A percentile compares a stretch with the other conserved stretches of the same genome.
These are phyloP conservation scores for Penicillium herquei DNA, from an alignment of 495 filamentous ascomycete species.

Conservation along the genomic window DNA sequence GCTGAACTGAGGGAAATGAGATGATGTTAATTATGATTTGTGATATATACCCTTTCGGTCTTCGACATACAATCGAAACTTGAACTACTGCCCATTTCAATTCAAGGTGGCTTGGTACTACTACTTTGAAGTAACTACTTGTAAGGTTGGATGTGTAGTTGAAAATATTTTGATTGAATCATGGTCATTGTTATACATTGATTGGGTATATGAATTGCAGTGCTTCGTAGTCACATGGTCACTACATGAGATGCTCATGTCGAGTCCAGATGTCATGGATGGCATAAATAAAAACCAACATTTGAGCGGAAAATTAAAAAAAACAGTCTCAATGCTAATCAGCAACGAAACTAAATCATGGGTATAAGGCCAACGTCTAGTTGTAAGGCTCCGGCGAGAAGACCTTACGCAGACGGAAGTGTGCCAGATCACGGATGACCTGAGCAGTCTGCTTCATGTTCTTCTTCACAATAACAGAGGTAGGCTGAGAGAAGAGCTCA, in stretches of 20 bases:
- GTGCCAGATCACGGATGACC: conserved; percentile 31
- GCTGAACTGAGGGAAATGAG: no score
- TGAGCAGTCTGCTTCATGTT: conserved; percentile 42
- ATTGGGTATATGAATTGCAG: conserved; percentile 19
- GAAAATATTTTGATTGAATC: not conserved
- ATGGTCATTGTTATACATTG: conserved; percentile 2
- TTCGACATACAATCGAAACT: no score
- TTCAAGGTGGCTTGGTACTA: not conserved
- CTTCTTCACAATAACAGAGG: conserved; percentile 51
- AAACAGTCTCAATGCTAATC: not conserved
- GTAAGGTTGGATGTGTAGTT: not conserved
- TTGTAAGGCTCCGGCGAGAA: conserved; percentile 31
- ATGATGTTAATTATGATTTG: no score
- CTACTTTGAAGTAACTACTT: not conserved
- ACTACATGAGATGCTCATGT: conserved; percentile 9
- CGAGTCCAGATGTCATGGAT: conserved; percentile 4
- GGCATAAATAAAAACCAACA: not conserved
- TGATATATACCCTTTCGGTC: no score
- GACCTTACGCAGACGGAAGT: conserved; percentile 33
- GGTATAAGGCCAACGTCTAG: not conserved
- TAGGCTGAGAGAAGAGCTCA: conserved; percentile 54
- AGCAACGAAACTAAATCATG: not conserved
- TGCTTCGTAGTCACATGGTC: conserved; percentile 7
- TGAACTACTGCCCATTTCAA: no score
- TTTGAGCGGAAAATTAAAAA: not conserved